Conservation (phyloP, 805 yeast genomes). For the Candida krabiensis region DNA sequence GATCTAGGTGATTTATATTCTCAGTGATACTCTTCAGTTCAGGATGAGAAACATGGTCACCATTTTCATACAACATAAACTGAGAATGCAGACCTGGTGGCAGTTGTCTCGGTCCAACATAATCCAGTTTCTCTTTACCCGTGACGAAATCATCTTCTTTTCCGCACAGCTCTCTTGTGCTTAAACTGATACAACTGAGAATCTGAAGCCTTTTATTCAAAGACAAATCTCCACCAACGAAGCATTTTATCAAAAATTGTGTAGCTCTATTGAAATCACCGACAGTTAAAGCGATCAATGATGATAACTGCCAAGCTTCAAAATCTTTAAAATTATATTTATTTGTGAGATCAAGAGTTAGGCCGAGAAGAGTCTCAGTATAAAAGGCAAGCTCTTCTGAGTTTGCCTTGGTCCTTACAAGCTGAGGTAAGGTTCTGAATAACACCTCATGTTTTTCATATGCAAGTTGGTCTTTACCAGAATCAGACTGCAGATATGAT, state of each 20-base stretch:
- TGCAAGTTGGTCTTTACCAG: constrained; percentile 43
- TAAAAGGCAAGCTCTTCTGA: constrained; percentile 63
- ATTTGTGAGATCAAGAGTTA: constrained; percentile 55
- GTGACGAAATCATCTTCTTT: constrained; percentile 48
- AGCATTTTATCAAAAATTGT: constrained; percentile 42
- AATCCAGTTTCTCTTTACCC: constrained; percentile 34
- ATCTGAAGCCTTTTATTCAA: constrained; percentile 73
- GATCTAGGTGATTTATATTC: constrained; percentile 19
- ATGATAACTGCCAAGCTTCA: constrained; percentile 62
- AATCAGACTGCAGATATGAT: constrained; percentile 48
- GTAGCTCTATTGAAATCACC: constrained; percentile 45
- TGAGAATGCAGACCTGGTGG: constrained; percentile 48
- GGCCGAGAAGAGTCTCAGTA: constrained; percentile 51
- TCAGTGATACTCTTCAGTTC: constrained; percentile 9
- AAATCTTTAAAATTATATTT: constrained; percentile 57
- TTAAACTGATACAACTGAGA: constrained; percentile 64
- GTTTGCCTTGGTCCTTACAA: constrained; percentile 66
- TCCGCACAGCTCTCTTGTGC: constrained; percentile 74
- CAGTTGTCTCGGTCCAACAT: constrained; percentile 34
- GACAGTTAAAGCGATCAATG: constrained; percentile 63
- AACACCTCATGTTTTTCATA: constrained; percentile 52
- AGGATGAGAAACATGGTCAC: not conserved
- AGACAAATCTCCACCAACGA: constrained; percentile 75
- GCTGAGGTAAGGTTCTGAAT: constrained; percentile 50
- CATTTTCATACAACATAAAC: constrained; percentile 32